Conservation (phyloP, 345 rosid species). For the Lenwebbia sp. region DNA sequence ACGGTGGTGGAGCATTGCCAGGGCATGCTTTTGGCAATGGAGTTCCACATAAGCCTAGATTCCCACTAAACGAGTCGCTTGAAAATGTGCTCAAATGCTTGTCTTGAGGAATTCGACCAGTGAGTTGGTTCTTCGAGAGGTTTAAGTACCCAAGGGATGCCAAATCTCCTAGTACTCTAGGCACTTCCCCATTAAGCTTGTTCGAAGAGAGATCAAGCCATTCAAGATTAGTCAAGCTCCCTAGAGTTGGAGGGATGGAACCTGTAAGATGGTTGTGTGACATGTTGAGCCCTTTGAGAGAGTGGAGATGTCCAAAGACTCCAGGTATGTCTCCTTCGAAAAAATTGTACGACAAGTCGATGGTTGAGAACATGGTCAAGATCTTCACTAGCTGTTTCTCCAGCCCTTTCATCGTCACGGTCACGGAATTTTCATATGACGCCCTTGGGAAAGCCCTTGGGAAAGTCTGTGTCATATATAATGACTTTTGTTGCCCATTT, state of each 20-base stretch:
- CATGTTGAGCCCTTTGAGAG: not conserved
- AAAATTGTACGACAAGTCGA: not conserved
- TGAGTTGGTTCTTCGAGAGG: not conserved
- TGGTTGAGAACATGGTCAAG: not conserved
- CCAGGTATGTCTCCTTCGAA: not conserved
- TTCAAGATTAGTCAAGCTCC: not conserved
- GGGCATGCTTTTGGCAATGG: not conserved
- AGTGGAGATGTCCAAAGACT: not conserved
- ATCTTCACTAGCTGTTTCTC: not conserved
- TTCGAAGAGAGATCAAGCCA: not conserved
- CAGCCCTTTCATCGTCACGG: not conserved
- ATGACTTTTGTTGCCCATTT: not conserved
- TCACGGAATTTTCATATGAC: not conserved
- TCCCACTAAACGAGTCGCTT: not conserved
- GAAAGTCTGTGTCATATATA: not conserved
- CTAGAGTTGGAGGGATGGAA: not conserved
- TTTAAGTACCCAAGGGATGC: not conserved
- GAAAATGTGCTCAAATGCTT: not conserved
- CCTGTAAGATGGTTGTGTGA: not conserved
- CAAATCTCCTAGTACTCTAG: not conserved
- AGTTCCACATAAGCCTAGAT: not conserved
- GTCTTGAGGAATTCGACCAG: not conserved
- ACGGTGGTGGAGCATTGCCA: fast-evolving
- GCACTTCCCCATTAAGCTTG: not conserved
- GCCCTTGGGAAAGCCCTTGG: fast-evolving